These are phyloP conservation scores for Penicillium crustosum DNA, from an alignment of 2,329 filamentous ascomycete species.

Conservation along the genomic window DNA sequence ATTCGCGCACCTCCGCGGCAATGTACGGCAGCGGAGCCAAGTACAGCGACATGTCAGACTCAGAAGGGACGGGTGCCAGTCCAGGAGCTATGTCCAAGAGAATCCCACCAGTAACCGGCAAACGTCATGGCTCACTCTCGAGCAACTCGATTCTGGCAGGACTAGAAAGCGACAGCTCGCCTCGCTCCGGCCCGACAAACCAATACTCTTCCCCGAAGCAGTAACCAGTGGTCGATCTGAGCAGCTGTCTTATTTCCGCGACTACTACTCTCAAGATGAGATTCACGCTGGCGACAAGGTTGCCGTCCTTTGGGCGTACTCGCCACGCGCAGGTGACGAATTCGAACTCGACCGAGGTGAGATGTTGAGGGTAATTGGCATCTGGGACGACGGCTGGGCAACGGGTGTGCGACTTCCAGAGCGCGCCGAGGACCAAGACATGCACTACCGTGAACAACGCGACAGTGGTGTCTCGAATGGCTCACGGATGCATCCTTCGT, in stretches of 20 bases:
- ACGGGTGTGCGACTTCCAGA: constrained; percentile 84
- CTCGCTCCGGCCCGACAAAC: constrained; percentile 63
- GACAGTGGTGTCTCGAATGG: constrained; percentile 92
- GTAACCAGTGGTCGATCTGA: constrained; percentile 88
- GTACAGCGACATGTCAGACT: constrained; percentile 55
- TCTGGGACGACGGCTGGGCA: constrained; percentile 99
- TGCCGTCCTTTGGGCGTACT: constrained; percentile 92
- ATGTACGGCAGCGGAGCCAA: constrained; percentile 50
- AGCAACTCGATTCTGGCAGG: constrained; percentile 73
- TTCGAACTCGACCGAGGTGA: constrained; percentile 91
- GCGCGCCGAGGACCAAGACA: constrained; percentile 85
- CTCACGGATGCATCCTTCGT: constrained; percentile 60
- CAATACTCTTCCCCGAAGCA: constrained; percentile 80
- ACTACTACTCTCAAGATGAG: constrained; percentile 97
- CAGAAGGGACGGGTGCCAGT: constrained; percentile 70
- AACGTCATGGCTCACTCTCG: constrained; percentile 84
- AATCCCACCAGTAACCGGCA: constrained; percentile 50
- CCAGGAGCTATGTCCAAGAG: constrained; percentile 64
- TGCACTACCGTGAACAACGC: constrained; percentile 71
- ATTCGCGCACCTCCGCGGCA: constrained; percentile 52
- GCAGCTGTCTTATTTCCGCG: constrained; percentile 93
- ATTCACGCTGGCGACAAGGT: constrained; percentile 90
- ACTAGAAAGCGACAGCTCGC: constrained; percentile 68
- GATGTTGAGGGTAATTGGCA: constrained; percentile 96
- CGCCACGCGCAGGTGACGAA: constrained; percentile 88